Conservation (phyloP, 2,329 filamentous ascomycete species). For the Penicillium sp. region DNA sequence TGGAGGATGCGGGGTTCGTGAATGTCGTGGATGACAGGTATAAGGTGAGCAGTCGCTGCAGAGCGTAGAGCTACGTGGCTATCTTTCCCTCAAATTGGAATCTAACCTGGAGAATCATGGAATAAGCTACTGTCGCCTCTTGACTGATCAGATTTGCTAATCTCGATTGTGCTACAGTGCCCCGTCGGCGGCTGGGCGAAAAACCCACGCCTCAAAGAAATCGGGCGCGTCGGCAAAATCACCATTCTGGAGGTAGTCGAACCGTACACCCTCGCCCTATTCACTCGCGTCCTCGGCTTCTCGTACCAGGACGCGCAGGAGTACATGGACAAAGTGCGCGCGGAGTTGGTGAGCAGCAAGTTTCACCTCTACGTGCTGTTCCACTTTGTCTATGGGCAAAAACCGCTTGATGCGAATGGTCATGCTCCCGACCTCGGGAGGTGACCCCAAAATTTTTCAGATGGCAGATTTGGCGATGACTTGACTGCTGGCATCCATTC, state of each 20-base stretch:
- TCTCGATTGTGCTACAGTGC: constrained; percentile 20
- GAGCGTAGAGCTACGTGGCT: background rate
- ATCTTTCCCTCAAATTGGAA: too few relatives aligned
- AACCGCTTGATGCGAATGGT: constrained; percentile 24
- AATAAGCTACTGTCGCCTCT: background rate
- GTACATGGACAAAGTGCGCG: constrained; percentile 31
- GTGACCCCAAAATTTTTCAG: background rate
- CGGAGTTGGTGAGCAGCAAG: constrained; percentile 26
- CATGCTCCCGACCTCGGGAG: constrained; percentile 1
- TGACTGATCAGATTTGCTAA: background rate
- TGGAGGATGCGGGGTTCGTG: constrained; percentile 34
- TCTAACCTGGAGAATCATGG: too few relatives aligned
- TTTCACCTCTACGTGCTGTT: constrained; percentile 33
- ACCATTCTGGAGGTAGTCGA: constrained; percentile 36
- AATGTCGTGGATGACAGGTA: constrained; percentile 38
- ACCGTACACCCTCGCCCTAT: constrained; percentile 42
- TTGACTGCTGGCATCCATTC: background rate
- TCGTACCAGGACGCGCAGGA: constrained; percentile 33
- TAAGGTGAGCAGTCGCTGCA: constrained; percentile 27
- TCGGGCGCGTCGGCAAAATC: constrained; percentile 35
- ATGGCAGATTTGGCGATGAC: background rate
- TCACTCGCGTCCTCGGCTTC: constrained; percentile 40
- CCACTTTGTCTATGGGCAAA: constrained; percentile 37
- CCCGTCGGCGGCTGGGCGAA: constrained; percentile 40
- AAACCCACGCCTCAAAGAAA: constrained; percentile 35